A percentile compares a stretch with the other conserved stretches of the same genome.
Conservation (phyloP, 129 eudicot genomes). For the Tagetes erecta region DNA sequence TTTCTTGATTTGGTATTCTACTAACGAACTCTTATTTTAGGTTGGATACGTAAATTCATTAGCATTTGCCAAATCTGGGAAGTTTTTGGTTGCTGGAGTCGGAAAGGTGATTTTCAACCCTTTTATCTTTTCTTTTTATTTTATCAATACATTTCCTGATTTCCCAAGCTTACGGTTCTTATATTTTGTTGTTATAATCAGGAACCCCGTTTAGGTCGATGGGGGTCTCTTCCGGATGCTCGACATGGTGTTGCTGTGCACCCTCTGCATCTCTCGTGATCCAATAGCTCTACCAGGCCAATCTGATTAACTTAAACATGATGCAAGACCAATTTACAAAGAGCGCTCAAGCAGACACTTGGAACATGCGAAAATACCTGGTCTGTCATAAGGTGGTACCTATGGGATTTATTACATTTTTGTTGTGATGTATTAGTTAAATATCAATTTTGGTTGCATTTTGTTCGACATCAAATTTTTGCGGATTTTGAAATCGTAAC, state of each 20-base stretch:
- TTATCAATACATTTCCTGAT: too few species aligned
- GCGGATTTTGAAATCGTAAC: constrained; percentile 13
- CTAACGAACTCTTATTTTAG: constrained; percentile 30
- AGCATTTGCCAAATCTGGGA: constrained; percentile 86
- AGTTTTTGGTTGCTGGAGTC: constrained; percentile 81
- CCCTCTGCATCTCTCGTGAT: constrained; percentile 52
- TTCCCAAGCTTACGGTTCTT: background rate
- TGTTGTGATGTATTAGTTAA: constrained; percentile 35
- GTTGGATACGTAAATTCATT: constrained; percentile 86
- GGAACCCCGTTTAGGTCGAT: constrained; percentile 98
- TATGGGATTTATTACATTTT: constrained; percentile 13
- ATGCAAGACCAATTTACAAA: constrained; percentile 8
- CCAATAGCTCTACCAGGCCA: background rate
- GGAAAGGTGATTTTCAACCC: constrained; percentile 58
- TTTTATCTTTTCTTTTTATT: background rate
- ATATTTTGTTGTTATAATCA: constrained; percentile 19
- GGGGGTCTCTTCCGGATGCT: constrained; percentile 72
- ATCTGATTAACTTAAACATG: background rate
- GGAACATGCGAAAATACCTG: background rate
- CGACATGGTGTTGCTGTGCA: constrained; percentile 77
- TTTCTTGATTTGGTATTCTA: background rate
- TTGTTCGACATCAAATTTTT: background rate
- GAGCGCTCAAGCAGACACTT: constrained; percentile 2
- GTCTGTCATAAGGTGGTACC: constrained; percentile 3
- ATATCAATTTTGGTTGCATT: constrained; percentile 37